These are phyloP conservation scores for Hypoxylon intermedium DNA, from an alignment of 495 filamentous ascomycete genomes.

Conservation along the genomic window DNA sequence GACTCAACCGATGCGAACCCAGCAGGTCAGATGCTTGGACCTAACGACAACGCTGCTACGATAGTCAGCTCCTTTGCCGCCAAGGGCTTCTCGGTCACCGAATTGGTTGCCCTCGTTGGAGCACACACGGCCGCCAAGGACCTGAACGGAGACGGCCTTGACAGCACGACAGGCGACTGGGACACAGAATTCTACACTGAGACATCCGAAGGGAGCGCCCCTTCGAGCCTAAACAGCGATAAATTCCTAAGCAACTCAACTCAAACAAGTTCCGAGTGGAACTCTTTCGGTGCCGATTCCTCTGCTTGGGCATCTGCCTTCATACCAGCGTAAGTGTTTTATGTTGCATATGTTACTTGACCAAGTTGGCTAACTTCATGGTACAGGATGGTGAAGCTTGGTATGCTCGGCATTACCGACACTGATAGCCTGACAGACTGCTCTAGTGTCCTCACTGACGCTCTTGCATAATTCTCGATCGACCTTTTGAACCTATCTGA, in stretches of 20 bases:
- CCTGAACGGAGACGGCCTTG: slow-evolving; percentile 18
- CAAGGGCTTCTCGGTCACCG: slow-evolving; percentile 34
- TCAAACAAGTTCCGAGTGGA: slow-evolving; percentile 27
- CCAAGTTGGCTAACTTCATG: background rate
- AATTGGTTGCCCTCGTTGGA: slow-evolving; percentile 37
- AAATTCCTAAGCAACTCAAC: slow-evolving; percentile 30
- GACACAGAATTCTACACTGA: slow-evolving; percentile 32
- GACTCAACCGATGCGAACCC: slow-evolving; percentile 28
- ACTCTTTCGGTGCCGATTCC: slow-evolving; percentile 15
- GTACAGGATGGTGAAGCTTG: slow-evolving; percentile 35
- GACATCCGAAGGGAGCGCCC: slow-evolving; percentile 25
- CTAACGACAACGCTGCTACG: slow-evolving; percentile 20
- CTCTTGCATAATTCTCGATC: slow-evolving; percentile 21
- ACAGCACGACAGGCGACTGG: slow-evolving; percentile 20
- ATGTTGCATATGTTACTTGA: background rate
- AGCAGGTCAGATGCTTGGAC: slow-evolving; percentile 15
- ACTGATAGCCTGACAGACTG: slow-evolving; percentile 27
- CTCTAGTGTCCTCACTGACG: slow-evolving; percentile 22
- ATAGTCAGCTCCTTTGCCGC: slow-evolving; percentile 30
- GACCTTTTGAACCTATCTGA: background rate
- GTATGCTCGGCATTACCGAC: slow-evolving; percentile 29
- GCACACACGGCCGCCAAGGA: slow-evolving; percentile 35
- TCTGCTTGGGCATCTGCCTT: slow-evolving; percentile 33
- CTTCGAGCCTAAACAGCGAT: slow-evolving; percentile 32
- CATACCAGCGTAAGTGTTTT: slow-evolving; percentile 28